A percentile compares a stretch with the other conserved stretches of the same genome.
phyloP scores from a whole-genome alignment of 1,284 basidiomycete species.

The Irpex rosettiformis region DNA sequence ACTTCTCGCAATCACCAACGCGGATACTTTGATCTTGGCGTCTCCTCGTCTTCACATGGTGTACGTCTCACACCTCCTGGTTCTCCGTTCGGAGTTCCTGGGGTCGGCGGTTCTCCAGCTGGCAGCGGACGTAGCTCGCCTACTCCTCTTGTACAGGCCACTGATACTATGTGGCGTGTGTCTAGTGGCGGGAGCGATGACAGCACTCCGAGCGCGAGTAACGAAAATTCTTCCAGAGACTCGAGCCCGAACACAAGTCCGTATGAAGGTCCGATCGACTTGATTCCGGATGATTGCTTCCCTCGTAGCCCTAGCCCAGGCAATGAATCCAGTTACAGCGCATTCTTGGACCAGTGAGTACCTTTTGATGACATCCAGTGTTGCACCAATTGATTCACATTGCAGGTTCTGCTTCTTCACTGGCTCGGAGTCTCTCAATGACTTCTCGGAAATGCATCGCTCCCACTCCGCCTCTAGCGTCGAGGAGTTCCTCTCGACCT shows the following conservation, averaged over 20 bases:
- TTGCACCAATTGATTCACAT: constrained; percentile 6
- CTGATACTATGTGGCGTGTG: constrained; percentile 18
- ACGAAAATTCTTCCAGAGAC: constrained; percentile 32
- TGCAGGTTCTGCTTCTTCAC: constrained; percentile 77
- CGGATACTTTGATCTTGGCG: constrained; percentile 28
- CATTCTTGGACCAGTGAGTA: constrained; percentile 62
- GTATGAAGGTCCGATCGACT: constrained; percentile 9
- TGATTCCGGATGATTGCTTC: constrained; percentile 3
- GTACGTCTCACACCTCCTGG: constrained; percentile 22
- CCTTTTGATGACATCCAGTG: constrained; percentile 3
- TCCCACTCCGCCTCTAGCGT: constrained; percentile 56
- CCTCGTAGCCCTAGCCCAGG: constrained; percentile 18
- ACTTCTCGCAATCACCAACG: constrained; percentile 23
- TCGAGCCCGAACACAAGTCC: constrained; percentile 20
- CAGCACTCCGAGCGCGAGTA: constrained; percentile 49
- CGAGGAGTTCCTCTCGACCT: constrained; percentile 41
- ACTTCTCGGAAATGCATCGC: constrained; percentile 39
- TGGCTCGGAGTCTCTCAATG: constrained; percentile 37
- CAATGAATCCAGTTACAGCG: constrained; percentile 42
- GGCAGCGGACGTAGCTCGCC: constrained; percentile 10
- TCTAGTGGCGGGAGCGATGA: constrained; percentile 43
- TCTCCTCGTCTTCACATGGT: constrained; percentile 10
- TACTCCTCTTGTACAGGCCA: background rate
- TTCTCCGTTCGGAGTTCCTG: constrained; percentile 18
- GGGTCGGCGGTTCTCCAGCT: constrained; percentile 8